Evolutionary conservation across 176 grass and related monocot genomes (phyloP), one percentile per base, ranked within the genome.

Genomic region (Poa annua): DNA sequence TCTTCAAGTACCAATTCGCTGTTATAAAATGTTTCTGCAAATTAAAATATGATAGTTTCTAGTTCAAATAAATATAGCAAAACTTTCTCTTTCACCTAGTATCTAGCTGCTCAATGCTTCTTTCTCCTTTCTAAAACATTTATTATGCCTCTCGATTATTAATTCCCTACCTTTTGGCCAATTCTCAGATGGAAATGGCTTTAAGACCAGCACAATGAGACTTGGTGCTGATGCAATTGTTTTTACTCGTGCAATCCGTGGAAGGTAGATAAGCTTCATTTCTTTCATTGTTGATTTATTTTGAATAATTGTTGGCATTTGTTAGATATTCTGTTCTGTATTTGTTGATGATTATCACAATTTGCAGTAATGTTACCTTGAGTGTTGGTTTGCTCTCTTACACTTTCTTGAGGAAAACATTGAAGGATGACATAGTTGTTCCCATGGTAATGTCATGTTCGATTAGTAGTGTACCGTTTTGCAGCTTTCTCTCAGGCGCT

Each of bases 201-300:
- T 98, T 82, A 98, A 98, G 85, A 98, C 96, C 57, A 98, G 96
- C 87, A 98, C 96, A 74, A 98, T 98, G 96, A 93, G 96, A 88
- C 84, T 98, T 74, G 96, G 96, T 85, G 87, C 96, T 83, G 96
- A 98, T 91, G 96, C 91, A 63, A 87, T 98, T 86, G 92, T 98
- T 80, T 98, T 95, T 62, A 93, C 83, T 85, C 83, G 86, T 60
- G 87, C 96, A 83, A 81, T 47, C 39, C 66, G 85, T 83, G 90
- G 84, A 88, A 89, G 96, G 96, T 95, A 93, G 71, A 80, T 75
- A 62, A 32, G 69, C 25, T 32, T 56, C 79, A 68, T 47, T 14
- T 44, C 66, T 62, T 33, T 79, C 20, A 66, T 10, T 16, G 55
- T 64, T 20, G 3, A 64, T 86, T 74, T 74, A 1, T 74, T 78